A percentile compares a stretch with the other conserved stretches of the same genome.
phyloP scores from a whole-genome alignment of 331 rosid species.

The Stylosanthes scabra region DNA sequence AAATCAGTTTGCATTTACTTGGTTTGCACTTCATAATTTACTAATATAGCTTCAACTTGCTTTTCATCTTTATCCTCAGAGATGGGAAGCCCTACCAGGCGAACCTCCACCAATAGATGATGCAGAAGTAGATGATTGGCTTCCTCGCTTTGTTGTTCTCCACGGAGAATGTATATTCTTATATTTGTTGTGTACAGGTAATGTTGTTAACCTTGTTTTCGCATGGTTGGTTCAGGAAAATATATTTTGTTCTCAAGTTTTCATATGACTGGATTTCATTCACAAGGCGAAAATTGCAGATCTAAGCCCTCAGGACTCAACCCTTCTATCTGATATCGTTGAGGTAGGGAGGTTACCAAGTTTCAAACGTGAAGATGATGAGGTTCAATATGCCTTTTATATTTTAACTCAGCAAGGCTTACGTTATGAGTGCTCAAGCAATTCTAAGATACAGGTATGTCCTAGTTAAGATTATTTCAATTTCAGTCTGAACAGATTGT shows the following conservation, averaged over 20 bases:
- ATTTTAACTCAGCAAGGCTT: constrained; percentile 77
- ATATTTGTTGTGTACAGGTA: constrained; percentile 83
- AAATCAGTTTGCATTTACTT: constrained; percentile 23
- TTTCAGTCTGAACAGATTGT: constrained; percentile 11
- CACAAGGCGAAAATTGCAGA: constrained; percentile 62
- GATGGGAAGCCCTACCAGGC: constrained; percentile 95
- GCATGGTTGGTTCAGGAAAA: constrained; percentile 29
- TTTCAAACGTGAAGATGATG: constrained; percentile 66
- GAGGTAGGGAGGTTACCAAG: constrained; percentile 76
- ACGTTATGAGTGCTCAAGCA: constrained; percentile 87
- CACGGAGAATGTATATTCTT: constrained; percentile 87
- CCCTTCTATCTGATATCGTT: constrained; percentile 80
- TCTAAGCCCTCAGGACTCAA: constrained; percentile 93
- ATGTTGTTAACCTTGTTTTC: not conserved
- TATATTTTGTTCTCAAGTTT: constrained; percentile 31
- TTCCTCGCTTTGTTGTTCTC: constrained; percentile 92
- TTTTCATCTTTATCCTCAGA: constrained; percentile 47
- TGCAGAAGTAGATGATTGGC: constrained; percentile 90
- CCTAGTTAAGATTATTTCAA: constrained; percentile 22
- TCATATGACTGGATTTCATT: constrained; percentile 18
- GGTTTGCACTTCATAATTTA: not conserved
- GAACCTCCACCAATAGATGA: constrained; percentile 96
- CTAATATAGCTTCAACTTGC: constrained; percentile 16
- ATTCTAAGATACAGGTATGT: constrained; percentile 78
- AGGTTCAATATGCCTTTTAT: constrained; percentile 66